Conservation (phyloP, 805 yeast genomes). For the Kluyveromyces wickerhamii region DNA sequence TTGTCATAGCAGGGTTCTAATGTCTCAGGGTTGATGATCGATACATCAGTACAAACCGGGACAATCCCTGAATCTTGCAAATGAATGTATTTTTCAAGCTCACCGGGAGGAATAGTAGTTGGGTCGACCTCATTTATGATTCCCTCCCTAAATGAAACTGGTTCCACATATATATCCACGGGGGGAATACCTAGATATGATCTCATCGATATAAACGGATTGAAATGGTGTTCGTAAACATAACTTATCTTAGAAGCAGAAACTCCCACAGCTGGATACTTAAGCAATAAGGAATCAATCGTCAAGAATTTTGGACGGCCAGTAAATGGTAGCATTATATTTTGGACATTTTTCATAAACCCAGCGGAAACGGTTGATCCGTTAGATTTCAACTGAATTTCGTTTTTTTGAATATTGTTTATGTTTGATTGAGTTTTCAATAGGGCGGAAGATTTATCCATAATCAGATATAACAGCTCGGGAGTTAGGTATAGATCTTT, state of each 20-base stretch:
- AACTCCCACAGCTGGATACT: constrained; percentile 56
- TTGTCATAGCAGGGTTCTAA: constrained; percentile 70
- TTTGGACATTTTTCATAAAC: constrained; percentile 53
- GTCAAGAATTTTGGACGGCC: constrained; percentile 63
- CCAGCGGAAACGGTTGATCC: constrained; percentile 14
- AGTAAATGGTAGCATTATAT: constrained; percentile 75
- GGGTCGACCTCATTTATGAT: constrained; percentile 73
- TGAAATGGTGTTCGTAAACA: constrained; percentile 69
- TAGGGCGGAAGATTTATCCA: constrained; percentile 51
- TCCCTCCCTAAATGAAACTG: constrained; percentile 85
- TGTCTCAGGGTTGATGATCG: constrained; percentile 94
- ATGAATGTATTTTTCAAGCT: constrained; percentile 42
- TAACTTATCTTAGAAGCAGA: constrained; percentile 64
- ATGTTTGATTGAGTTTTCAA: constrained; percentile 8
- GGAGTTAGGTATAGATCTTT: constrained; percentile 81
- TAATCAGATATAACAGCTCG: constrained; percentile 72
- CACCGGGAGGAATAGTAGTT: constrained; percentile 6
- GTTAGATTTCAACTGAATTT: constrained; percentile 8
- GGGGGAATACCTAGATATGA: constrained; percentile 87
- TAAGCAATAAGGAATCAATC: constrained; percentile 48
- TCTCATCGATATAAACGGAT: constrained; percentile 69
- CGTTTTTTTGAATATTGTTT: constrained; percentile 4
- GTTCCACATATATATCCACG: constrained; percentile 78
- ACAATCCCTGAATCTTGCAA: constrained; percentile 95
- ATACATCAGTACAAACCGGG: constrained; percentile 87